Conservation (phyloP, 2,329 filamentous ascomycete genomes). For the Escovopsis weberi region DNA sequence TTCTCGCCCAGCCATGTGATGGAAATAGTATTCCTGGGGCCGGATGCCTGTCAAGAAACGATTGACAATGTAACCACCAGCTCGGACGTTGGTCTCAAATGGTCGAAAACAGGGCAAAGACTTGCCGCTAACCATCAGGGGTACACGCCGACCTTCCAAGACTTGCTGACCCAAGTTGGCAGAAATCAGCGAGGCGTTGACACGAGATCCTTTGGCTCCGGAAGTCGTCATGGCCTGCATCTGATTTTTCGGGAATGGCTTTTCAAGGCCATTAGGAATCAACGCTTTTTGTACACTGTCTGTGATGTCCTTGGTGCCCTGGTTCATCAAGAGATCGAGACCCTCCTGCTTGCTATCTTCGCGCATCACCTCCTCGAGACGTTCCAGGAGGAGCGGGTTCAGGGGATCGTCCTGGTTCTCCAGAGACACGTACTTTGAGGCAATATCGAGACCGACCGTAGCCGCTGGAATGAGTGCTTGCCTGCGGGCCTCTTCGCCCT, state of each 20-base stretch:
- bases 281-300: constrained; percentile 64
- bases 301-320: constrained; percentile 54
- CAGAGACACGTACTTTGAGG: constrained; percentile 78
- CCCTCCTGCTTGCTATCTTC: constrained; percentile 85
- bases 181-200: constrained; percentile 95
- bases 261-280: constrained; percentile 69
- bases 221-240: constrained; percentile 99
- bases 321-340: constrained; percentile 78
- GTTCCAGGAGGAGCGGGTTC: constrained; percentile 57
- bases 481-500: constrained; percentile 59
- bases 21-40: constrained; percentile 97
- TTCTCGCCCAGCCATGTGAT: constrained; percentile 98
- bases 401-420: constrained; percentile 47
- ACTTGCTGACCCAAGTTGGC: constrained; percentile 96
- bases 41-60: constrained; percentile 96
- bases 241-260: constrained; percentile 90
- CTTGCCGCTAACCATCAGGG: constrained; percentile 96
- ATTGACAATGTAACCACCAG: constrained; percentile 85
- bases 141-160: constrained; percentile 85
- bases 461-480: constrained; percentile 54
- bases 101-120: constrained; percentile 86
- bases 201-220: constrained; percentile 80
- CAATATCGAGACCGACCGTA: constrained; percentile 61
- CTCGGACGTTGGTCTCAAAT: constrained; percentile 77
- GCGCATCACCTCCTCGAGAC: constrained; percentile 78